Evolutionary conservation across 768 basidiomycete species (phyloP), one percentile per base, ranked within the genome.

Genomic region (Pisolithus tinctorius): DNA sequence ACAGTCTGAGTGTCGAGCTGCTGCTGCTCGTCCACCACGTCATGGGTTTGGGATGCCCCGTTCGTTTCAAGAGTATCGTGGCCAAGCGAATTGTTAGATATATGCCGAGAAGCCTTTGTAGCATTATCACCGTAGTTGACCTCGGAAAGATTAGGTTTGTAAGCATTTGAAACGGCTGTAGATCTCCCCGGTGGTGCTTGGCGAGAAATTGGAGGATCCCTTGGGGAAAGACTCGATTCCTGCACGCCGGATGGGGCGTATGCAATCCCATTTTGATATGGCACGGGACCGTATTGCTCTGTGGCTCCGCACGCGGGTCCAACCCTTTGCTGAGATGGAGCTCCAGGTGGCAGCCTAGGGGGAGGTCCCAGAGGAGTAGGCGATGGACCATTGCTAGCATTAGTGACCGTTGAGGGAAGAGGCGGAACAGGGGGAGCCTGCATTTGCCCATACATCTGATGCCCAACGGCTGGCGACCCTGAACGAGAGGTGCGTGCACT

Each of bases 401-500:
- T 36, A 27, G 40, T 26, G 16, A 23, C 8, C 9, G 30, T 4
- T 23, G 38, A n/a, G 16, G 50, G 41, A 5, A 51, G 45, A 4
- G 60, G 59, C 3, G 62, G 60, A 1, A 60, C 55, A 11, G 63
- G 58, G 40, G 61, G 56, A 10, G 56, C 50, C 20, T 43, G 37
- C 44, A 53, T 49, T 36, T 58, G 39, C 26, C 45, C 50, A 30
- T 56, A 49, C 8, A 45, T 38, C 36, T 55, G 47, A n/a, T 47
- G 48, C 5, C 46, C 43, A 13, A 41, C 27, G 2, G 51, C 47
- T 9, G 63, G 56, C 17, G 48, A 55, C 13, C 66, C 14, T 61
- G 54, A 34, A 60, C 59, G 50, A 63, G 62, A n/a, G 60, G 60
- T 45, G 25, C 65, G 62, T 23, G 59, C 55, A 42, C 58, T 59